Evolutionary conservation across 345 rosid species (phyloP).

Genomic region (Noccaea caerulescens): DNA sequence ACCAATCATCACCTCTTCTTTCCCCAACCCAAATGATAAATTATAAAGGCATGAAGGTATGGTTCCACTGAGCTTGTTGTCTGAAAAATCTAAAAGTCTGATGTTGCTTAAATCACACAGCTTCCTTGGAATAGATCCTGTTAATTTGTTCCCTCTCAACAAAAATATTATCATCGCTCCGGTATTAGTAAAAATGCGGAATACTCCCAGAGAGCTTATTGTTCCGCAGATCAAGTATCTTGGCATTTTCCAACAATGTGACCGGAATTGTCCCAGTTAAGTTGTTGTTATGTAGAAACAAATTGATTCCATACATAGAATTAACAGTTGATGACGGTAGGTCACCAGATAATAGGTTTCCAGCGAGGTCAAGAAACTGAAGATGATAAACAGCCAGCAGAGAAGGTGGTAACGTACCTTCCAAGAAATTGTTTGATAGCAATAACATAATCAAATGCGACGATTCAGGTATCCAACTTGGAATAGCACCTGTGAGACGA

Average conservation of each 20-base stretch:
- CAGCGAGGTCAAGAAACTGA: neutral
- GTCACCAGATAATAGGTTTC: conserved; percentile 8
- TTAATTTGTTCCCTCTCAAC: neutral
- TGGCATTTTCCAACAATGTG: neutral
- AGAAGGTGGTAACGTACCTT: conserved; percentile 4
- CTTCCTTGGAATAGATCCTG: neutral
- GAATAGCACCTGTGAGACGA: conserved; percentile 6
- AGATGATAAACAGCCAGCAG: neutral
- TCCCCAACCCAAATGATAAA: neutral
- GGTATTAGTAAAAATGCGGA: neutral
- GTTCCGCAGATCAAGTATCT: neutral
- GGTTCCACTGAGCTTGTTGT: neutral
- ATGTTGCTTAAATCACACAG: neutral
- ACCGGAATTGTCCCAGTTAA: neutral
- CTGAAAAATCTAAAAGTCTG: neutral
- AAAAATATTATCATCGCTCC: neutral
- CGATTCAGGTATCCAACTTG: conserved; percentile 3
- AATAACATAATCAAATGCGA: neutral
- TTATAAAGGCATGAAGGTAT: conserved; percentile 8
- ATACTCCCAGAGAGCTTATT: neutral
- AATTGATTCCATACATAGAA: neutral
- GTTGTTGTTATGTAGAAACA: neutral
- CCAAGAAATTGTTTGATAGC: neutral
- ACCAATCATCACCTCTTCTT: no score
- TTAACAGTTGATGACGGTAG: neutral